Conservation (phyloP, 1,284 basidiomycete genomes). For the Meira miltonrushii region DNA sequence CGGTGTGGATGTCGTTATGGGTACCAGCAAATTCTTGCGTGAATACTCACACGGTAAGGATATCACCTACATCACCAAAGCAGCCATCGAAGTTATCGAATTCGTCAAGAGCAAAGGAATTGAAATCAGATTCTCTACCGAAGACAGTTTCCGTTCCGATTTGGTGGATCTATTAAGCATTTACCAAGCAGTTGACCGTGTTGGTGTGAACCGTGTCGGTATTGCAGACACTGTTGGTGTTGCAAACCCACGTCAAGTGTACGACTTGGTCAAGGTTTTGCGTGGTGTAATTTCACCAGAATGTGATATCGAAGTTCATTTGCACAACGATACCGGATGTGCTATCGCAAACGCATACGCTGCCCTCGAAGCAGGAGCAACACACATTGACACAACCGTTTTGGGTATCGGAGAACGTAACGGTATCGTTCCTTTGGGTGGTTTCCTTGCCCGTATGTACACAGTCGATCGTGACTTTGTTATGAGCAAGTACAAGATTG, state of each 20-base stretch:
- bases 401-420: constrained; percentile 99
- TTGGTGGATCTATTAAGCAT: constrained; percentile 97
- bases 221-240: constrained; percentile 99
- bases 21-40: constrained; percentile 95
- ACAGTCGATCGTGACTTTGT: constrained; percentile 82
- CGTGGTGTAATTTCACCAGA: constrained; percentile 65
- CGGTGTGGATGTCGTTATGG: constrained; percentile 98
- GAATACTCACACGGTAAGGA: constrained; percentile 99
- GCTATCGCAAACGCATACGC: constrained; percentile 98
- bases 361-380: constrained; percentile 96
- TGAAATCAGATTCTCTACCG: constrained; percentile 98
- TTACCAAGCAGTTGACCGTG: constrained; percentile 99
- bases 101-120: constrained; percentile 99
- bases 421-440: constrained; percentile 96
- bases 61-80: constrained; percentile 99
- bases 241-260: constrained; percentile 96
- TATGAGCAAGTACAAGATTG: constrained; percentile 98
- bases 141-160: constrained; percentile 99
- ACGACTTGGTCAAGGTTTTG: constrained; percentile 93
- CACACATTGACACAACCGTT: constrained; percentile 80
- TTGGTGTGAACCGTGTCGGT: constrained; percentile 97
- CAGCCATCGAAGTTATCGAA: constrained; percentile 91
- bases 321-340: constrained; percentile 92
- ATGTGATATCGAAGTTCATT: constrained; percentile 88
- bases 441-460: constrained; percentile 92